These are phyloP conservation scores for Furcasterigmium sp. DNA, from an alignment of 2,329 filamentous ascomycete species.

Conservation along the genomic window DNA sequence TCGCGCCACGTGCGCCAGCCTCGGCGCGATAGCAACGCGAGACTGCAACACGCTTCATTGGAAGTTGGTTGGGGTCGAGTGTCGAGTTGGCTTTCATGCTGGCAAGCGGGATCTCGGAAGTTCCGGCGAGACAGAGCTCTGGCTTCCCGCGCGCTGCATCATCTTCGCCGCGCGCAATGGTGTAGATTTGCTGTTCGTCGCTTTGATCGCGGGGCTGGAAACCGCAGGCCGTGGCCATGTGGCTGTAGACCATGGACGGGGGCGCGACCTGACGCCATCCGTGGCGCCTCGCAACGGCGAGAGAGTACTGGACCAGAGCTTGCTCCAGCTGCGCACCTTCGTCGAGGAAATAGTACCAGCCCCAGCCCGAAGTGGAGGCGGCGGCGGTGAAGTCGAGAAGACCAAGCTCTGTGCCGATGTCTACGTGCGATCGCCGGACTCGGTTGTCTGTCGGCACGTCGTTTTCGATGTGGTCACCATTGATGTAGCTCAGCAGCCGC, in stretches of 20 bases:
- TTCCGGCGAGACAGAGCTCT: slow-evolving; percentile 73
- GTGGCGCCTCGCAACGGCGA: slow-evolving; percentile 63
- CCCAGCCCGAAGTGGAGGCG: slow-evolving; percentile 83
- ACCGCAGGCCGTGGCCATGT: slow-evolving; percentile 86
- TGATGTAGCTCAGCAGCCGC: slow-evolving; percentile 70
- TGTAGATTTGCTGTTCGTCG: slow-evolving; percentile 89
- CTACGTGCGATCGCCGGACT: slow-evolving; percentile 70
- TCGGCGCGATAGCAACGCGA: slow-evolving; percentile 96
- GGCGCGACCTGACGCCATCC: slow-evolving; percentile 81
- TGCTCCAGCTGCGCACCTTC: slow-evolving; percentile 93
- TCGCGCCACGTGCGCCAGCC: slow-evolving; percentile 81
- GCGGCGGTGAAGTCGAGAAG: slow-evolving; percentile 87
- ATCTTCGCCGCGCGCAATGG: slow-evolving; percentile 60
- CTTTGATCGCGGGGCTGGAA: slow-evolving; percentile 90
- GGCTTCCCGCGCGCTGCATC: slow-evolving; percentile 60
- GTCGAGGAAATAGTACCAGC: slow-evolving; percentile 94
- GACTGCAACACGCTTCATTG: slow-evolving; percentile 73
- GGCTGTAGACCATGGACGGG: slow-evolving; percentile 84
- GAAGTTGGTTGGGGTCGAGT: slow-evolving; percentile 61
- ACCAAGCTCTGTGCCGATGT: slow-evolving; percentile 80
- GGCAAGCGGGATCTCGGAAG: slow-evolving; percentile 90
- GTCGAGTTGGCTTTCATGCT: slow-evolving; percentile 77
- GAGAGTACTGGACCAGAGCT: slow-evolving; percentile 81
- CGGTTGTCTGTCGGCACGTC: slow-evolving; percentile 26
- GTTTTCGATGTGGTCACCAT: slow-evolving; percentile 52